These are phyloP conservation scores for Eucalyptus erythrocorys DNA, from an alignment of 345 rosid genomes.

Conservation along the genomic window DNA sequence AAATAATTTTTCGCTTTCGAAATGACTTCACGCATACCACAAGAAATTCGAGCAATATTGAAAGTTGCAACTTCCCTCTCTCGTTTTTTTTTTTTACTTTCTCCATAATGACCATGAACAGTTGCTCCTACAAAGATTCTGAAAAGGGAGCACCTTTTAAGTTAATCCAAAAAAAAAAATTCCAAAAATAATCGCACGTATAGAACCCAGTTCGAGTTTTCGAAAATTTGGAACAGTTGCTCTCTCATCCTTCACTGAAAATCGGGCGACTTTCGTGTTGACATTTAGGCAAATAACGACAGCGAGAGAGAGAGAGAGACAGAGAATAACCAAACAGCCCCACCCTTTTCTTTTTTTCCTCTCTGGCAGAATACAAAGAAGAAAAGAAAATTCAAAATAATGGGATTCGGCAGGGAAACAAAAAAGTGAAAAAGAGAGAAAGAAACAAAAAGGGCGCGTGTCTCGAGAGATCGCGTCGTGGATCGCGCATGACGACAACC, in stretches of 20 bases:
- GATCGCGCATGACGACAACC: constrained; percentile 15
- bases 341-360: neutral
- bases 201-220: neutral
- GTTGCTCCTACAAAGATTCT: neutral
- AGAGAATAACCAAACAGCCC: neutral
- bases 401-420: neutral
- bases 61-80: neutral
- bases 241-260: no score
- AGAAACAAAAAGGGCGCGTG: neutral
- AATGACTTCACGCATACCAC: neutral
- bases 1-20: neutral
- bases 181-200: neutral
- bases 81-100: no score
- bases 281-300: neutral
- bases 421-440: neutral
- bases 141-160: neutral
- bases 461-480: constrained; percentile 3
- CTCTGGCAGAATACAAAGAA: neutral
- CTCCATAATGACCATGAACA: no score
- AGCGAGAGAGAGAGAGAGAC: neutral
- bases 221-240: neutral
- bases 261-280: neutral
- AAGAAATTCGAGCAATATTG: neutral
- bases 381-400: neutral
- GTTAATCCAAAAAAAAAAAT: no score